These are phyloP conservation scores for Salix caprea DNA, from an alignment of 345 rosid species.

Conservation along the genomic window DNA sequence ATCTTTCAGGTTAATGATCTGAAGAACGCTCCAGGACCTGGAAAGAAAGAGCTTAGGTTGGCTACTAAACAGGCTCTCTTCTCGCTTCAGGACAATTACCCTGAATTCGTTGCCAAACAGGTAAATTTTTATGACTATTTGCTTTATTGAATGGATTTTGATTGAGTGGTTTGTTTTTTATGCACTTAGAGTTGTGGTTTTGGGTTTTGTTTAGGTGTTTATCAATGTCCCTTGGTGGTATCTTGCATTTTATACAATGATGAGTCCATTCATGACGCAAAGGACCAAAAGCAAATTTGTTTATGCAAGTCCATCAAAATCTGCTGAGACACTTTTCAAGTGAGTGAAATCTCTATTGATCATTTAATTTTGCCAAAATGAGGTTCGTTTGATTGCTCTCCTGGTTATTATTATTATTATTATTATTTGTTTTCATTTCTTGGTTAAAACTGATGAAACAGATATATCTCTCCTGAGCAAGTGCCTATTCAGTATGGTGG, in stretches of 20 bases:
- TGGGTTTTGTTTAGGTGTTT: constrained; percentile 47
- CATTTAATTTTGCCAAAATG: neutral
- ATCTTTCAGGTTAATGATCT: constrained; percentile 83
- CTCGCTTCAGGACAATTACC: constrained; percentile 89
- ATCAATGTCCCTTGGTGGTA: constrained; percentile 99
- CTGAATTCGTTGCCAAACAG: constrained; percentile 92
- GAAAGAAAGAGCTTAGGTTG: constrained; percentile 67
- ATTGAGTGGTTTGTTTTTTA: neutral
- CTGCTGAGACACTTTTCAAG: constrained; percentile 84
- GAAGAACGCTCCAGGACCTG: constrained; percentile 81
- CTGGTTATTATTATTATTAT: no score
- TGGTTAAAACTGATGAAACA: constrained; percentile 18
- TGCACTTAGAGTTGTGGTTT: neutral
- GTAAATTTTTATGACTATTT: constrained; percentile 23
- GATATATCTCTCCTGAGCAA: constrained; percentile 78
- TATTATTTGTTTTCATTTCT: neutral
- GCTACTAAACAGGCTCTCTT: constrained; percentile 80
- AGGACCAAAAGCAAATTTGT: constrained; percentile 96
- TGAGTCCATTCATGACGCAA: constrained; percentile 79
- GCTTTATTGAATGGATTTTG: neutral
- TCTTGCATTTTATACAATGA: constrained; percentile 67
- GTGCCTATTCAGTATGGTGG: constrained; percentile 91
- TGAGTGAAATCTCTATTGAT: constrained; percentile 17
- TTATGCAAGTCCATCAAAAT: constrained; percentile 71
- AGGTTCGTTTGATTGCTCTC: neutral